A percentile compares a stretch with the other conserved stretches of the same genome.
phyloP scores from a whole-genome alignment of 495 filamentous ascomycete genomes.

The Elasticomyces elasticus region DNA sequence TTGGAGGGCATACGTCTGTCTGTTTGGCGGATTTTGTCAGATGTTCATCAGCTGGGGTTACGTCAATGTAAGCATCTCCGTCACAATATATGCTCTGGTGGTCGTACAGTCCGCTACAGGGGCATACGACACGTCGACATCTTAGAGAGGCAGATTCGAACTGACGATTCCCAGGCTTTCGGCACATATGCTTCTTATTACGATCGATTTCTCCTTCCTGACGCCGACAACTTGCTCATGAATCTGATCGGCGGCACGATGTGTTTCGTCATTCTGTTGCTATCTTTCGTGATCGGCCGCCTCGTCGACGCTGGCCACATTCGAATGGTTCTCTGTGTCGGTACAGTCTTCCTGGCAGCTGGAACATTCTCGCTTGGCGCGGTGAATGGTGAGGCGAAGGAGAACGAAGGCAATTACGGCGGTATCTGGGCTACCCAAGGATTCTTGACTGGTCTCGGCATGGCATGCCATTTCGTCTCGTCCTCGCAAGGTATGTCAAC shows the following conservation, averaged over 20 bases:
- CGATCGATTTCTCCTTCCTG: slow-evolving; percentile 27
- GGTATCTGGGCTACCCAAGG: slow-evolving; percentile 34
- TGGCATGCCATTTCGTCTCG: slow-evolving; percentile 38
- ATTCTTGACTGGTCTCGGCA: slow-evolving; percentile 33
- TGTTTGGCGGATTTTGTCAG: slow-evolving; percentile 35
- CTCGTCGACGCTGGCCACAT: slow-evolving; percentile 34
- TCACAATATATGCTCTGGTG: background rate
- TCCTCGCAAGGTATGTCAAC: slow-evolving; percentile 33
- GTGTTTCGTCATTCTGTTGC: slow-evolving; percentile 26
- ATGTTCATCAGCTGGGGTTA: slow-evolving; percentile 40
- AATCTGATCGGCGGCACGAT: slow-evolving; percentile 26
- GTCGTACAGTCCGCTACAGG: no score
- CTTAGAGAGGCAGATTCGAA: slow-evolving; percentile 2
- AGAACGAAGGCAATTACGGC: slow-evolving; percentile 26
- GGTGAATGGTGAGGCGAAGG: slow-evolving; percentile 17
- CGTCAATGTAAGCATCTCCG: background rate
- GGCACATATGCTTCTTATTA: slow-evolving; percentile 37
- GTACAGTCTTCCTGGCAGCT: slow-evolving; percentile 27
- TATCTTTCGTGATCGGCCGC: slow-evolving; percentile 32
- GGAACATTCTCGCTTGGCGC: slow-evolving; percentile 33
- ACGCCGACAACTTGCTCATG: slow-evolving; percentile 24
- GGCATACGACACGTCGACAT: background rate
- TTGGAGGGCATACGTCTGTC: slow-evolving; percentile 32
- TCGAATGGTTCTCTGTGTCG: slow-evolving; percentile 25
- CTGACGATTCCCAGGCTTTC: slow-evolving; percentile 25